Evolutionary conservation across 2,329 filamentous ascomycete species (phyloP).

Genomic region (Aureobasidium sp.): DNA sequence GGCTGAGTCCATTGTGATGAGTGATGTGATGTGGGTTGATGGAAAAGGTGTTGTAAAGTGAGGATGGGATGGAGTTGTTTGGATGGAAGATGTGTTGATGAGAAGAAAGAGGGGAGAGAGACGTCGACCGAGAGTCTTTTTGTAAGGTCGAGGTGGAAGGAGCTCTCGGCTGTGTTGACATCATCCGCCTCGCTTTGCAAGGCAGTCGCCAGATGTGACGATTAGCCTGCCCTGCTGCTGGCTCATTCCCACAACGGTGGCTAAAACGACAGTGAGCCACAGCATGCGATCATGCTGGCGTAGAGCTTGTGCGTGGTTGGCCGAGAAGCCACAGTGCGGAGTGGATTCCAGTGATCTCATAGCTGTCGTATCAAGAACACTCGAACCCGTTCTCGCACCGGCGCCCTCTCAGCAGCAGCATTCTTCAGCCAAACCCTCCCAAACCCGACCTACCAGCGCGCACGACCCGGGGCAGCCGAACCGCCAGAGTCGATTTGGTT

Average conservation of each 20-base stretch:
- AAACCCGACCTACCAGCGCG: background rate
- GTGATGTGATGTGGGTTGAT: background rate
- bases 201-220: conserved; percentile 1
- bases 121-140: background rate
- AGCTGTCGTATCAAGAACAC: conserved; percentile 1
- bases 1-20: conserved; percentile 51
- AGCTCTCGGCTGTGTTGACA: conserved; percentile 5
- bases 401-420: background rate
- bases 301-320: background rate
- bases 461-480: background rate
- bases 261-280: conserved; percentile 3
- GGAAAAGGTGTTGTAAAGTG: background rate
- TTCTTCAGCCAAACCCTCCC: background rate
- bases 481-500: conserved; percentile 1
- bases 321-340: background rate
- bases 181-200: conserved; percentile 4
- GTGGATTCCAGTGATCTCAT: background rate
- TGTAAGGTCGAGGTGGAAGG: conserved; percentile 1
- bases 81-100: conserved; percentile 11
- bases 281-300: conserved; percentile 7
- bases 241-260: background rate
- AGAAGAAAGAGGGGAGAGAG: background rate
- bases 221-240: background rate
- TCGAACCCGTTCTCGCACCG: background rate
- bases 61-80: background rate